Base-by-base conservation (phyloP, 176 grass and related monocot genomes). In the Melocanna baccifera region DNA sequence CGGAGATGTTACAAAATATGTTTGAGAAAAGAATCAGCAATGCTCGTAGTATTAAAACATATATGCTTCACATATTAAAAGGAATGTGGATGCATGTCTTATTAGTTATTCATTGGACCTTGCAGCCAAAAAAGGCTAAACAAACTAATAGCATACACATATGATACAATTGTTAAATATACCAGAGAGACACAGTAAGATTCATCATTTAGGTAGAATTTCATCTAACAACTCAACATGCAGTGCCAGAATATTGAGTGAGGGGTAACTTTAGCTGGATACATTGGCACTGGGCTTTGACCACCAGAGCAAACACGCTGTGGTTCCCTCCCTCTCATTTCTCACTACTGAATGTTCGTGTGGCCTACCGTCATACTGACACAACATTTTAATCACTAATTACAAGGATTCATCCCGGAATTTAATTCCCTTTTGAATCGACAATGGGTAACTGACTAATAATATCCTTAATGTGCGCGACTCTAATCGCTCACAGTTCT, bases 1-100 rank as follows among this genome's bases (percentile, higher is more conserved):
- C 42, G 15, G 20, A 90, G 45, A 83, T 43, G 12, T 59, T 52
- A 14, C 28, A 36, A 16, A 52, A 63, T 61, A 84, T 52, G 69
- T 75, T 84, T 80, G 66, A 71, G 29, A 75, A 7, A 83, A 81
- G 9, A 83, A 83, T 34, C 16, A 85, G 34, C 43, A 66, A 87
- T 39, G 9, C 5, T 23, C 19, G 67, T 18, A 67, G 20, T 43
- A 75, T 23, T 48, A 76, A 77, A 30, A 77, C 2, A 76, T 41
- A 81, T 52, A 7, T 6, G 32, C 69, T 73, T 19, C 36, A 56
- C 16, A 80, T 57, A 65, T 46, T 66, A 56, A 81, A 86, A 46
- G 3, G 30, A 48, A 66, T 30, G 16, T 73, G 32, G 26, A 36
- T 36, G 28, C 25, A 67, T 36, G 50, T 22, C 42, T 73, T 78